Evolutionary conservation across 169 alveolate genomes (phyloP).

Genomic region (Cryptosporidium andersoni): DNA sequence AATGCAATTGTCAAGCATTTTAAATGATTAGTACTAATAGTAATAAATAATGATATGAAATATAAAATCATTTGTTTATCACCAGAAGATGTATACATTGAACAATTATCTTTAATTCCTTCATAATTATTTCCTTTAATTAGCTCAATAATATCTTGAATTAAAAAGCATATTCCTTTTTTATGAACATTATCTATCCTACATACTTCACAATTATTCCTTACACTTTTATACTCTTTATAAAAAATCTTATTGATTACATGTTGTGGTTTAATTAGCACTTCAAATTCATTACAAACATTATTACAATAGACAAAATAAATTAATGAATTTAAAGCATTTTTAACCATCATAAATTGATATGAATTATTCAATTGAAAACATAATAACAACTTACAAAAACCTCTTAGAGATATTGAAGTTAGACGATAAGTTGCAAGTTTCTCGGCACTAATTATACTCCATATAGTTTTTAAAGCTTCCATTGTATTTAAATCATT

Average conservation of each 20-base stretch:
- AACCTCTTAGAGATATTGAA: conserved; percentile 52
- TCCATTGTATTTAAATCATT: neutral
- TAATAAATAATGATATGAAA: conserved; percentile 35
- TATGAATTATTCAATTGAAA: neutral
- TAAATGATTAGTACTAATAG: conserved; percentile 22
- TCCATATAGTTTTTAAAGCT: conserved; percentile 29
- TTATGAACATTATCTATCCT: neutral
- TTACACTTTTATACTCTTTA: neutral
- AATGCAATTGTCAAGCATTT: conserved; percentile 31
- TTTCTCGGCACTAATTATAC: conserved; percentile 3
- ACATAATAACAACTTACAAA: conserved; percentile 32
- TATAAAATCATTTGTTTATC: conserved; percentile 62
- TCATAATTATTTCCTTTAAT: conserved; percentile 2
- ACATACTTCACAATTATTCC: neutral
- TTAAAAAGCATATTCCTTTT: neutral
- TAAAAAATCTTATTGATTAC: neutral
- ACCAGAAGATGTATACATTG: conserved; percentile 40
- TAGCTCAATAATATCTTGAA: conserved; percentile 4
- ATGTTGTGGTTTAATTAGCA: conserved; percentile 35
- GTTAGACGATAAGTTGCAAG: conserved; percentile 50
- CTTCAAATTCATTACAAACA: conserved; percentile 26
- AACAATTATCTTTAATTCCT: too few species aligned
- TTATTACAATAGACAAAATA: conserved; percentile 23
- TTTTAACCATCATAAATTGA: neutral
- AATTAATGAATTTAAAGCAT: conserved; percentile 16